Percentiles rank a stretch among this genome's conserved stretches.
phyloP scores from a whole-genome alignment of 140 eudicot genomes.

The Anethum foeniculum region DNA sequence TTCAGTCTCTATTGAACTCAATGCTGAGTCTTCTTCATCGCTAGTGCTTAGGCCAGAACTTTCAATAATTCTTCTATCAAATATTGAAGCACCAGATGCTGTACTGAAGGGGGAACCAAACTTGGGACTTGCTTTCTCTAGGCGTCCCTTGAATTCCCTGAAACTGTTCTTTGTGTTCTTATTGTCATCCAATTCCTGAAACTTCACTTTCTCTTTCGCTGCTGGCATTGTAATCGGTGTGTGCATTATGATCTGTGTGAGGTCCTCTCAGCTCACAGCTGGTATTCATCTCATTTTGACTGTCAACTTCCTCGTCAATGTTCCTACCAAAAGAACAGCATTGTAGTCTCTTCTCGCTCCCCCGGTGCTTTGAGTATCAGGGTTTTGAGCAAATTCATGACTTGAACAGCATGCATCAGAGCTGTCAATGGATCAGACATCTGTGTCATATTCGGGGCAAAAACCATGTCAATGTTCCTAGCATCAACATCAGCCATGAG shows the following conservation, averaged over 20 bases:
- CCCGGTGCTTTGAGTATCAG: conserved; percentile 58
- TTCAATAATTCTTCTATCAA: conserved; percentile 21
- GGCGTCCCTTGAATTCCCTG: conserved; percentile 28
- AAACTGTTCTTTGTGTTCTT: conserved; percentile 44
- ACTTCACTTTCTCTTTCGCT: conserved; percentile 38
- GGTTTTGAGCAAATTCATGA: conserved; percentile 85
- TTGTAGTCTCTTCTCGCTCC: conserved; percentile 43
- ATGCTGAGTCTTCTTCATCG: conserved; percentile 37
- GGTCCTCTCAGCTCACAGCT: conserved; percentile 49
- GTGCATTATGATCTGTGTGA: conserved; percentile 34
- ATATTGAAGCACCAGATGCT: conserved; percentile 28
- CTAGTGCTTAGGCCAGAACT: conserved; percentile 34
- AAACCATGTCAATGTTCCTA: conserved; percentile 95
- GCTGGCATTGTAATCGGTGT: conserved; percentile 9
- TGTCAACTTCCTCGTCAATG: conserved; percentile 46
- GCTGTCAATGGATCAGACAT: conserved; percentile 98
- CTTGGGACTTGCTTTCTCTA: conserved; percentile 30
- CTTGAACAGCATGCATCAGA: conserved; percentile 96
- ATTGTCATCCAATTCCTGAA: conserved; percentile 37
- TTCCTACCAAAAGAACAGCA: conserved; percentile 34
- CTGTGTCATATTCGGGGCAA: conserved; percentile 99
- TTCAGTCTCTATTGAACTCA: conserved; percentile 16
- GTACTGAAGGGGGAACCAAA: conserved; percentile 22
- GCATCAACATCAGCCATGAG: conserved; percentile 99
- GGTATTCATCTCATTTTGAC: conserved; percentile 55